Conservation (phyloP, 305 asterid genomes). For the Caryopteris hybrid region DNA sequence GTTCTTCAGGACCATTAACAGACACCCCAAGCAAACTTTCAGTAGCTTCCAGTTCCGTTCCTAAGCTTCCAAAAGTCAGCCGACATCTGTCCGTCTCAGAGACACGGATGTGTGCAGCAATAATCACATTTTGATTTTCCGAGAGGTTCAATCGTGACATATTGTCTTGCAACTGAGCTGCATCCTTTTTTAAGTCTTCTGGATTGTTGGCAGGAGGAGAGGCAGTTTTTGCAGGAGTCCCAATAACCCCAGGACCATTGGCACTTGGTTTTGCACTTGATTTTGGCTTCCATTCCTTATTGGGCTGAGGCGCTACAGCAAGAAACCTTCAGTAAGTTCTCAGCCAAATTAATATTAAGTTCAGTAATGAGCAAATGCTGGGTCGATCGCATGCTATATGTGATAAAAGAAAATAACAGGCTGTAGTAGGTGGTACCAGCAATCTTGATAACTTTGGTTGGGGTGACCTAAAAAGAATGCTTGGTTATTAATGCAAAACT, state of each 20-base stretch:
- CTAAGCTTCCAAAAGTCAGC: slow-evolving; percentile 89
- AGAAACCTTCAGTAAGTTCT: slow-evolving; percentile 26
- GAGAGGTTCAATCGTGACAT: slow-evolving; percentile 44
- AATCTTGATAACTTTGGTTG: neutral
- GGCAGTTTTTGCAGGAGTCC: slow-evolving; percentile 44
- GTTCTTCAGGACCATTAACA: slow-evolving; percentile 42
- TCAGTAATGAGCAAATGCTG: neutral
- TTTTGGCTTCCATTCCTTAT: slow-evolving; percentile 98
- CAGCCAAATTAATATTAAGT: neutral
- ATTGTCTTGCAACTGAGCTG: slow-evolving; percentile 50
- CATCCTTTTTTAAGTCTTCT: slow-evolving; percentile 41
- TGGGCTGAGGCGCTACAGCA: slow-evolving; percentile 64
- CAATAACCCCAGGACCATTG: slow-evolving; percentile 56
- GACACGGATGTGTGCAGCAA: slow-evolving; percentile 91
- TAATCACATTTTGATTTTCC: slow-evolving; percentile 76
- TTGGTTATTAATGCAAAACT: neutral
- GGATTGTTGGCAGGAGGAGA: slow-evolving; percentile 41
- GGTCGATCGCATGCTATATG: neutral
- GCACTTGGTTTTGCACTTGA: slow-evolving; percentile 50
- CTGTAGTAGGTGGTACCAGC: slow-evolving; percentile 7
- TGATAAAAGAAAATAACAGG: neutral
- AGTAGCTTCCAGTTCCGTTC: slow-evolving; percentile 46
- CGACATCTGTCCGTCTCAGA: slow-evolving; percentile 80
- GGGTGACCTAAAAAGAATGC: neutral
- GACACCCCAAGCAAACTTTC: slow-evolving; percentile 24